Evolutionary conservation across 768 basidiomycete genomes (phyloP).

Genomic region (Holtermanniella nyarrowii): DNA sequence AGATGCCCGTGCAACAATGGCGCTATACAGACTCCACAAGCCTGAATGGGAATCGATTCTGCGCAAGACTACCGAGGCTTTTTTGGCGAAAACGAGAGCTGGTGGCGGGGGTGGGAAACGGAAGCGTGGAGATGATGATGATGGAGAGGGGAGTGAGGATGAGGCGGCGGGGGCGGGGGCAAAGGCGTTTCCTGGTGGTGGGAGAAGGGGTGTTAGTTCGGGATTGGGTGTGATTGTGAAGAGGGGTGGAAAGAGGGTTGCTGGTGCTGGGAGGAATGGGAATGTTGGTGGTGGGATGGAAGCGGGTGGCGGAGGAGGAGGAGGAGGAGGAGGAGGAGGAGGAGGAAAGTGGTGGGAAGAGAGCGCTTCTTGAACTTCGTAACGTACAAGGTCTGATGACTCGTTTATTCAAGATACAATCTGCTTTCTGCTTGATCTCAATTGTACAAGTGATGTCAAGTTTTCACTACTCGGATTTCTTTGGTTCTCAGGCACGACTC

Average conservation of each 20-base stretch:
- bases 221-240: conserved; percentile 23
- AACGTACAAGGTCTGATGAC: no score
- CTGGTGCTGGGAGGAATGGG: conserved; percentile 3
- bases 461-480: no score
- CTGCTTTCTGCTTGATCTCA: no score
- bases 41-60: conserved; percentile 66
- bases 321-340: conserved; percentile 4
- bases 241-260: conserved; percentile 13
- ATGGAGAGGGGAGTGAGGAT: conserved; percentile 7
- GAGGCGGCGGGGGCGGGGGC: conserved; percentile 3
- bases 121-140: conserved; percentile 12
- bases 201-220: conserved; percentile 53
- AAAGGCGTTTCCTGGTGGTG: conserved; percentile 46
- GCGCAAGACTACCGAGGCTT: conserved; percentile 30
- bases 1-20: conserved; percentile 93
- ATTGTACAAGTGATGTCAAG: no score
- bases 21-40: conserved; percentile 71
- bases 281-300: conserved; percentile 9
- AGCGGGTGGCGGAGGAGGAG: conserved; percentile 3
- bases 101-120: conserved; percentile 5
- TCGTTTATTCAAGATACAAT: no score
- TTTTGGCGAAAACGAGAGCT: conserved; percentile 17
- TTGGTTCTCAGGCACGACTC: no score
- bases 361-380: no score
- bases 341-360: conserved; percentile 29